Conservation (phyloP, 176 grass and related monocot genomes). For the Poa pratensis region DNA sequence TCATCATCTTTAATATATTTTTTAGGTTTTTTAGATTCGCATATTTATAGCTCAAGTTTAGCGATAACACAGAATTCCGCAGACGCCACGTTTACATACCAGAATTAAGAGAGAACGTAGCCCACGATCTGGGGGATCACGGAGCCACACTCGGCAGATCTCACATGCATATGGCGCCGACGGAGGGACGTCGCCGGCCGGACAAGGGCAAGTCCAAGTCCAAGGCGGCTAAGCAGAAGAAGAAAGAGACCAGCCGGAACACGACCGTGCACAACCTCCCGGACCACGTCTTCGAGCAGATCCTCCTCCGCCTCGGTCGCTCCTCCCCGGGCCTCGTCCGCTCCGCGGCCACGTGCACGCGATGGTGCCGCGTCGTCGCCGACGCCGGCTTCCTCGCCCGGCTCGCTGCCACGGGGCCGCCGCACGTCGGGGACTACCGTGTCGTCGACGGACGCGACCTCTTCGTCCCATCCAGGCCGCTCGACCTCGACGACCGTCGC, state of each 20-base stretch:
- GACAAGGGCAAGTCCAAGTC: neutral
- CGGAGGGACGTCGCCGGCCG: neutral
- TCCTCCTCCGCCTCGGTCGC: slow-evolving; percentile 10
- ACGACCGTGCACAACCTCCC: slow-evolving; percentile 26
- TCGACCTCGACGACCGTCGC: neutral
- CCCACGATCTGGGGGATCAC: neutral
- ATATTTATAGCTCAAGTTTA: too few relatives aligned
- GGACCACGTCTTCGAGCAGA: slow-evolving; percentile 23
- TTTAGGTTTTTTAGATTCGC: too few relatives aligned
- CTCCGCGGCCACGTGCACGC: slow-evolving; percentile 24
- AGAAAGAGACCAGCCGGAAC: neutral
- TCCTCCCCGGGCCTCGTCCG: neutral
- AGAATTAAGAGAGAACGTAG: too few relatives aligned
- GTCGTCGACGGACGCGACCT: neutral
- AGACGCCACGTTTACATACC: too few relatives aligned
- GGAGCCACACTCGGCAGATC: neutral
- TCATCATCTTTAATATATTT: too few relatives aligned
- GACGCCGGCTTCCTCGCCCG: neutral
- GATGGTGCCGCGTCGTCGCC: slow-evolving; percentile 5
- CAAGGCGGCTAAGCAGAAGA: too few relatives aligned
- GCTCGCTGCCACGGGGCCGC: neutral
- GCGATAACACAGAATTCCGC: too few relatives aligned
- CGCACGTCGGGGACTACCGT: slow-evolving; percentile 33
- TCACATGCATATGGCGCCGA: neutral
- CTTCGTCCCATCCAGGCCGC: slow-evolving; percentile 30